A percentile compares a stretch with the other conserved stretches of the same genome.
Evolutionary conservation across 2,329 filamentous ascomycete species (phyloP).

Genomic region (Neodidymelliopsis sp.): DNA sequence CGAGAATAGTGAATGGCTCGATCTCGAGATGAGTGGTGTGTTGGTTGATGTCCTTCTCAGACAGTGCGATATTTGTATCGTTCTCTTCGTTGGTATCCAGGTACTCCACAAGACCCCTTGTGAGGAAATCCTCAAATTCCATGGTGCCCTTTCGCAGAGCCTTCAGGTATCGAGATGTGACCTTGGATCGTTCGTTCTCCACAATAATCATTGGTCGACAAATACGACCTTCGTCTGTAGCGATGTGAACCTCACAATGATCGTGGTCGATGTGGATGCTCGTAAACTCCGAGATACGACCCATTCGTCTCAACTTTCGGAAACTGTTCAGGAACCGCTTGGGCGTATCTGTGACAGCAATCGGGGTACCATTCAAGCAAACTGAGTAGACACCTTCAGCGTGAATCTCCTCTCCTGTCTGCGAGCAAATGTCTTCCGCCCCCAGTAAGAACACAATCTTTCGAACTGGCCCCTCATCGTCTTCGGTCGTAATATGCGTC

Average conservation of each 20-base stretch:
- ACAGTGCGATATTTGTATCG: constrained; percentile 89
- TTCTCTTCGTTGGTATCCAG: constrained; percentile 99
- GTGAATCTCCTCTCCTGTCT: constrained; percentile 88
- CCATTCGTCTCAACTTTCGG: constrained; percentile 84
- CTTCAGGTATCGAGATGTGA: constrained; percentile 79
- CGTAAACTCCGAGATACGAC: constrained; percentile 93
- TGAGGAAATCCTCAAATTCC: constrained; percentile 93
- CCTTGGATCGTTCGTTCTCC: constrained; percentile 82
- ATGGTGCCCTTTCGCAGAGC: constrained; percentile 83
- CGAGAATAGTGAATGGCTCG: constrained; percentile 95
- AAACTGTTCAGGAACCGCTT: constrained; percentile 87
- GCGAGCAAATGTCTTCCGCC: constrained; percentile 79
- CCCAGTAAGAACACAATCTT: constrained; percentile 87
- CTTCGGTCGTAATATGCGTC: constrained; percentile 98
- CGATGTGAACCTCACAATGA: constrained; percentile 90
- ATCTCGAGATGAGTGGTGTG: constrained; percentile 95
- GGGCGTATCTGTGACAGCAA: constrained; percentile 84
- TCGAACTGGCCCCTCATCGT: constrained; percentile 89
- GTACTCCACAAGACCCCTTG: constrained; percentile 90
- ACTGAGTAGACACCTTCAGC: constrained; percentile 84
- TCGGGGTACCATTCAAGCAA: constrained; percentile 93
- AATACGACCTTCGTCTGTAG: constrained; percentile 95
- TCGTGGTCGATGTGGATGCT: constrained; percentile 96
- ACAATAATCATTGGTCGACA: constrained; percentile 96
- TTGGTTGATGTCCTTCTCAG: constrained; percentile 82